phyloP scores from a whole-genome alignment of 257 asterid genomes.

The Solanum habrochaites region DNA sequence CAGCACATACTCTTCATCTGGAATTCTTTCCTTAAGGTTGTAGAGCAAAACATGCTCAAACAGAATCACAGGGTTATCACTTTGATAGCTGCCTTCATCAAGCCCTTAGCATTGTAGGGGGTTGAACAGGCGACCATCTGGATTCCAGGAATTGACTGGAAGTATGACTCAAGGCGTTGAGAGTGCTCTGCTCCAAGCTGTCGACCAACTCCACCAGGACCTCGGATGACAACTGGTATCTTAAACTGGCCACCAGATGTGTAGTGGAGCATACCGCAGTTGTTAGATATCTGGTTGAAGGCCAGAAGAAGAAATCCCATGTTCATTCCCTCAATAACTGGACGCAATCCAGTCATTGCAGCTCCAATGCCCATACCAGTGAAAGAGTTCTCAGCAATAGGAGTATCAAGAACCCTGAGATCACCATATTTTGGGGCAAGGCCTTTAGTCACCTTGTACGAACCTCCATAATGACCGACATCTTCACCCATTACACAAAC shows the following conservation, averaged over 20 bases:
- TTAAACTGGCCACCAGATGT: slow-evolving; percentile 85
- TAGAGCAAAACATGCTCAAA: slow-evolving; percentile 78
- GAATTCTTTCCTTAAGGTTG: slow-evolving; percentile 76
- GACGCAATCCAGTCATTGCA: slow-evolving; percentile 80
- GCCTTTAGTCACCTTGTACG: slow-evolving; percentile 76
- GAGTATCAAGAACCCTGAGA: slow-evolving; percentile 84
- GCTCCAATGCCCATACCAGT: slow-evolving; percentile 89
- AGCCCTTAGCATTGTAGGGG: slow-evolving; percentile 73
- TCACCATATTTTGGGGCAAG: slow-evolving; percentile 68
- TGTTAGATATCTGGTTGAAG: slow-evolving; percentile 76
- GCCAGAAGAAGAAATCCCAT: slow-evolving; percentile 89
- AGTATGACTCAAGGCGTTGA: slow-evolving; percentile 72
- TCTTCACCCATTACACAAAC: slow-evolving; percentile 82
- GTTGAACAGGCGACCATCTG: slow-evolving; percentile 90
- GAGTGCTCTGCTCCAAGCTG: slow-evolving; percentile 95
- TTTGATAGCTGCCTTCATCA: slow-evolving; percentile 83
- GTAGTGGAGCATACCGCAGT: slow-evolving; percentile 90
- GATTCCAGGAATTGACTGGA: slow-evolving; percentile 78
- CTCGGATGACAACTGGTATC: slow-evolving; percentile 74
- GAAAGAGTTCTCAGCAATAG: slow-evolving; percentile 82
- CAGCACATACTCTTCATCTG: slow-evolving; percentile 61
- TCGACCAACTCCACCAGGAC: slow-evolving; percentile 91
- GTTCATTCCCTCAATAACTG: slow-evolving; percentile 83
- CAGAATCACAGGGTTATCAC: slow-evolving; percentile 70
- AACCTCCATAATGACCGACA: slow-evolving; percentile 86